A percentile compares a stretch with the other conserved stretches of the same genome.
Conservation (phyloP, 1,284 basidiomycete species). For the Fomes fomentarius region DNA sequence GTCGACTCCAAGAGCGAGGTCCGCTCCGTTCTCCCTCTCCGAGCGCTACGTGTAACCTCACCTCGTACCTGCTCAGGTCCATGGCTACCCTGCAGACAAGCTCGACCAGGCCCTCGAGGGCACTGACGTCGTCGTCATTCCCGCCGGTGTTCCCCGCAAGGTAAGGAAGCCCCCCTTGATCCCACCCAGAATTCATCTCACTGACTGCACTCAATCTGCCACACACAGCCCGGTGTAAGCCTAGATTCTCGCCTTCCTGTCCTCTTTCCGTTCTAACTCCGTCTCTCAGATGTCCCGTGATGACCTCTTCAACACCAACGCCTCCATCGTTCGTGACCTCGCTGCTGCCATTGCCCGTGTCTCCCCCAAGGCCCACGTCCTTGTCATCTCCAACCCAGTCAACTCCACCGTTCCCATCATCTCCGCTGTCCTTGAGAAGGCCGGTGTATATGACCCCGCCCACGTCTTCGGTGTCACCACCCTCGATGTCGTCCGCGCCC, state of each 20-base stretch:
- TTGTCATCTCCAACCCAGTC: constrained; percentile 97
- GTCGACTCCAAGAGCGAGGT: constrained; percentile 90
- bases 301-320: constrained; percentile 98
- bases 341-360: constrained; percentile 88
- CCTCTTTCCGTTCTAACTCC: constrained; percentile 33
- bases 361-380: constrained; percentile 88
- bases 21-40: constrained; percentile 25
- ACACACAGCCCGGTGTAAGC: constrained; percentile 76
- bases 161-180: constrained; percentile 48
- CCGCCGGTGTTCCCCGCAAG: constrained; percentile 96
- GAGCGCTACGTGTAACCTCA: constrained; percentile 11
- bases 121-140: constrained; percentile 92
- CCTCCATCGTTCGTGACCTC: constrained; percentile 95
- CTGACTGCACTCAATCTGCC: constrained; percentile 30
- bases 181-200: constrained; percentile 1
- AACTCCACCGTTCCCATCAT: constrained; percentile 98
- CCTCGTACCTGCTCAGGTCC: constrained; percentile 52
- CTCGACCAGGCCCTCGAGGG: constrained; percentile 87
- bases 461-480: constrained; percentile 90
- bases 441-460: constrained; percentile 89
- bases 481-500: constrained; percentile 95
- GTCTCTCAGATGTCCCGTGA: constrained; percentile 87
- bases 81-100: constrained; percentile 82
- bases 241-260: constrained; percentile 3
- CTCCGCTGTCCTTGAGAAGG: constrained; percentile 90